A percentile compares a stretch with the other conserved stretches of the same genome.
These are phyloP conservation scores for Xylaria nigripes DNA, from an alignment of 495 filamentous ascomycete genomes.

Conservation along the genomic window DNA sequence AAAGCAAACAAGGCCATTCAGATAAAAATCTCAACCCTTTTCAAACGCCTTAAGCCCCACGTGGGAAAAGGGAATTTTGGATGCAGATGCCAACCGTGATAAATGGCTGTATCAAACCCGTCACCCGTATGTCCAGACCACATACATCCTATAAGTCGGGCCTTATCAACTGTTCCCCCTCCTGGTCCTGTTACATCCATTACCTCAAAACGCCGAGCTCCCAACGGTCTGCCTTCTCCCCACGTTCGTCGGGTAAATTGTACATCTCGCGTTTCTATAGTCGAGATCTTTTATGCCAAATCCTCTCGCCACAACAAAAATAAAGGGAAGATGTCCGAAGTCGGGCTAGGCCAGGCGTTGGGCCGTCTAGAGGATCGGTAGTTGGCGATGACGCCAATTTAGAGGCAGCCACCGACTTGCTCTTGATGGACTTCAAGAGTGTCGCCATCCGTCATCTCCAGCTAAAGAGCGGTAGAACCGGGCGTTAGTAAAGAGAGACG, in stretches of 20 bases:
- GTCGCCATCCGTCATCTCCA: conserved; percentile 96
- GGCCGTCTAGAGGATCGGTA: background rate
- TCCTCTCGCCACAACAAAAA: background rate
- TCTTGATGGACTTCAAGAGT: conserved; percentile 98
- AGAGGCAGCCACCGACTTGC: conserved; percentile 71
- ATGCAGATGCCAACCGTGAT: background rate
- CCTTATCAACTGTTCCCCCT: background rate
- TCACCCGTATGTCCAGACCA: background rate
- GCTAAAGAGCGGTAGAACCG: conserved; percentile 39
- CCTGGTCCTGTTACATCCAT: conserved; percentile 1
- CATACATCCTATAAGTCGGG: background rate
- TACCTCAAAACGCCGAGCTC: background rate
- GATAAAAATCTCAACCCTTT: background rate
- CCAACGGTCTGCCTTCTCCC: conserved; percentile 5
- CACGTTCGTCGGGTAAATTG: conserved; percentile 2
- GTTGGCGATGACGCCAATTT: background rate
- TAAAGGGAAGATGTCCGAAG: background rate
- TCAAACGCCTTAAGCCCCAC: background rate
- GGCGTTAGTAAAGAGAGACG: background rate
- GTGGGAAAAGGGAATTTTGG: background rate
- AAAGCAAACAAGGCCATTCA: conserved; percentile 5
- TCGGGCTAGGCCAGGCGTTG: background rate
- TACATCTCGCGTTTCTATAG: background rate
- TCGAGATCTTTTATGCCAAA: background rate
- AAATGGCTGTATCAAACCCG: background rate